A percentile compares a stretch with the other conserved stretches of the same genome.
These are phyloP conservation scores for Fonsecaea nubica DNA, from an alignment of 2,329 filamentous ascomycete species.

Conservation along the genomic window DNA sequence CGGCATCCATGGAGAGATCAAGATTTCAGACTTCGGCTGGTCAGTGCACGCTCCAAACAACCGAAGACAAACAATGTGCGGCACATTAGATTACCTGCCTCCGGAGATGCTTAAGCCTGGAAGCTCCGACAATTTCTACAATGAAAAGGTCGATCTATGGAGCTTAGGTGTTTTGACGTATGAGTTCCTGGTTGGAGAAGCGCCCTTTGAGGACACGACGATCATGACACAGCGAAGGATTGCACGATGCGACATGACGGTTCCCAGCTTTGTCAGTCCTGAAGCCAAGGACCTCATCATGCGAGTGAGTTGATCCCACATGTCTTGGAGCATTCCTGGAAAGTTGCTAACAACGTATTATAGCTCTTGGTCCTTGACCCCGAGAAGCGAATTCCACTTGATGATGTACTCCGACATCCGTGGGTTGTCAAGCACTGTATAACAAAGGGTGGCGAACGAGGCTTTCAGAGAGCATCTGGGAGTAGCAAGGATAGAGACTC, in stretches of 20 bases:
- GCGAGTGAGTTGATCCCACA: conserved; percentile 64
- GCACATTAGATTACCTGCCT: conserved; percentile 94
- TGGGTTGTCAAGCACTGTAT: conserved; percentile 95
- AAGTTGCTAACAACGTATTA: conserved; percentile 38
- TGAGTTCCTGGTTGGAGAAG: conserved; percentile 94
- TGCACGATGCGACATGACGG: conserved; percentile 84
- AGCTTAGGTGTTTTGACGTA: conserved; percentile 93
- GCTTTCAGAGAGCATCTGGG: conserved; percentile 26
- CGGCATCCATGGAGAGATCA: conserved; percentile 96
- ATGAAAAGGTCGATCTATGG: conserved; percentile 96
- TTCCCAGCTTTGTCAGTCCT: conserved; percentile 86
- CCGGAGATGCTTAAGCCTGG: conserved; percentile 95
- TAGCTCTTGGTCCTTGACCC: conserved; percentile 90
- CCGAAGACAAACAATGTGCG: conserved; percentile 91
- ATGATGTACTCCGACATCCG: conserved; percentile 86
- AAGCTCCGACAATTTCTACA: conserved; percentile 83
- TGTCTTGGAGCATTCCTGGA: not conserved
- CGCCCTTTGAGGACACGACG: conserved; percentile 94
- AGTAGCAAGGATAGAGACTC: conserved; percentile 23
- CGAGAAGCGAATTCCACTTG: conserved; percentile 87
- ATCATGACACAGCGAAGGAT: conserved; percentile 95
- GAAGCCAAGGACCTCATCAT: conserved; percentile 94
- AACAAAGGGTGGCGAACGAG: conserved; percentile 38
- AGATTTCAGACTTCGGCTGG: conserved; percentile 98
- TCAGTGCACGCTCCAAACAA: conserved; percentile 97